phyloP scores from a whole-genome alignment of 2,329 filamentous ascomycete species.

The Diaporthe humulicola region DNA sequence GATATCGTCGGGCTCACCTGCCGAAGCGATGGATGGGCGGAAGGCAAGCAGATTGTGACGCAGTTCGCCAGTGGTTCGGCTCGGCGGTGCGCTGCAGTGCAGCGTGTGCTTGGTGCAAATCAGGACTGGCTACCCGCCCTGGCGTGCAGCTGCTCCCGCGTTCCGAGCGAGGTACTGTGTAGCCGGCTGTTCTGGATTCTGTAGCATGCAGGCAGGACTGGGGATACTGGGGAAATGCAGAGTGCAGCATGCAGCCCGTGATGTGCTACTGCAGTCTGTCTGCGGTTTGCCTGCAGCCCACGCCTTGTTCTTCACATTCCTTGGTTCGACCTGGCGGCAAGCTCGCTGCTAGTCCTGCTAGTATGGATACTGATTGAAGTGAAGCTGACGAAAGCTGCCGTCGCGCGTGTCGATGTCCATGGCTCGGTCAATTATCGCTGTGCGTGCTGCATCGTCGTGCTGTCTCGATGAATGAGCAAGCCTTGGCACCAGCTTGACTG shows the following conservation, averaged over 20 bases:
- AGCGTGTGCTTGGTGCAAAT: slow-evolving; percentile 27
- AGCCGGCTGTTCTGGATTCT: neutral
- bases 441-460: neutral
- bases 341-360: neutral
- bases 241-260: slow-evolving; percentile 10
- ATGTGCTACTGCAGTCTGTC: neutral
- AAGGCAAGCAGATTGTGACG: slow-evolving; percentile 6
- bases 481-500: slow-evolving; percentile 15
- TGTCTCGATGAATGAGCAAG: neutral
- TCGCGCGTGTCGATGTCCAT: neutral
- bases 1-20: slow-evolving; percentile 32
- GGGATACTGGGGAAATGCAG: neutral
- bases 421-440: neutral
- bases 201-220: neutral
- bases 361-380: neutral
- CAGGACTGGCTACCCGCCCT: slow-evolving; percentile 13
- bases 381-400: slow-evolving; percentile 2
- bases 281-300: slow-evolving; percentile 13
- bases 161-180: neutral
- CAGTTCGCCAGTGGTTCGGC: slow-evolving; percentile 25
- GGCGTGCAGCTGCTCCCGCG: slow-evolving; percentile 22
- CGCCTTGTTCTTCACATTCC: slow-evolving; percentile 16
- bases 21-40: slow-evolving; percentile 36
- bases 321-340: slow-evolving; percentile 24
- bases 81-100: slow-evolving; percentile 13